These are phyloP conservation scores for Ceratobasidium papillatum DNA, from an alignment of 1,284 basidiomycete genomes.

Conservation along the genomic window DNA sequence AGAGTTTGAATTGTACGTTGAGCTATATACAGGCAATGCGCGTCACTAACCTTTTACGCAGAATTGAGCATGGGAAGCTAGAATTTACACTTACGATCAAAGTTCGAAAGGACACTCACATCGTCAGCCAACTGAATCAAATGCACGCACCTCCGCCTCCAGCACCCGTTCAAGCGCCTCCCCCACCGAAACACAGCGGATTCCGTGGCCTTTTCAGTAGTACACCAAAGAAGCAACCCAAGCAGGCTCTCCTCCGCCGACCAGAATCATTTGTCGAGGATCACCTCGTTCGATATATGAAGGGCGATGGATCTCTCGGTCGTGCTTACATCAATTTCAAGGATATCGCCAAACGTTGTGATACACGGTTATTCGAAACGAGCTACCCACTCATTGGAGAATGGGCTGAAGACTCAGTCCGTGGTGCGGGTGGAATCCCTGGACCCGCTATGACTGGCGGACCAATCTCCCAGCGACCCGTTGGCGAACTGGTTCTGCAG, in stretches of 20 bases:
- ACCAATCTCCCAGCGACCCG: conserved; percentile 52
- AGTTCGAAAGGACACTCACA: conserved; percentile 82
- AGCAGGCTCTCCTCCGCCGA: conserved; percentile 55
- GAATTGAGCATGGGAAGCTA: conserved; percentile 87
- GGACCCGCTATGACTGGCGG: conserved; percentile 59
- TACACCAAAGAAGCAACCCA: conserved; percentile 75
- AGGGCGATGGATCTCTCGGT: conserved; percentile 80
- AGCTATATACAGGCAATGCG: not conserved
- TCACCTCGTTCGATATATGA: conserved; percentile 83
- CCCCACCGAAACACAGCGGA: conserved; percentile 58
- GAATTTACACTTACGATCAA: conserved; percentile 90
- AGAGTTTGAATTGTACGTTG: conserved; percentile 89
- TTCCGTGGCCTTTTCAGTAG: conserved; percentile 75
- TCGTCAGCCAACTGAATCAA: conserved; percentile 75
- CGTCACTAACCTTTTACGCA: conserved; percentile 49
- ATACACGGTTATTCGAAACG: conserved; percentile 83
- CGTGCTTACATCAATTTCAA: conserved; percentile 87
- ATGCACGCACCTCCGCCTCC: conserved; percentile 61
- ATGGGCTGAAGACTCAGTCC: conserved; percentile 59
- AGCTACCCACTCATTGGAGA: conserved; percentile 85
- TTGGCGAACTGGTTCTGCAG: conserved; percentile 83
- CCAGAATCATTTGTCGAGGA: conserved; percentile 52
- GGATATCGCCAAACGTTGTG: conserved; percentile 81
- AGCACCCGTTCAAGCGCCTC: conserved; percentile 52
- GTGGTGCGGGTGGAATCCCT: conserved; percentile 56